Base-by-base conservation (phyloP, 352 stramenopile genomes). In the Phytopythium helicoides region DNA sequence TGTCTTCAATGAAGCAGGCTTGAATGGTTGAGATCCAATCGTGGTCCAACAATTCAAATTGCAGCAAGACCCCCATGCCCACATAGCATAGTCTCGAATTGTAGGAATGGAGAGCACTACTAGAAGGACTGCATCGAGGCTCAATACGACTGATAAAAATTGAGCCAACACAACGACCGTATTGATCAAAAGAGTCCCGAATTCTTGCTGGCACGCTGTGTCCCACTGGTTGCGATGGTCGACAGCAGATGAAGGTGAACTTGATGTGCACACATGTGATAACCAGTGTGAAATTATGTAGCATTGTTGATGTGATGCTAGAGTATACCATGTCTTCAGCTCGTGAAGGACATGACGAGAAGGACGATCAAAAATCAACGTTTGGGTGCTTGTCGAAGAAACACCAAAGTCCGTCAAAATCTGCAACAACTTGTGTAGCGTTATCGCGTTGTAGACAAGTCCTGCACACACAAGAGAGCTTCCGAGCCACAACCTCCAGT, bases 201-300 rank as follows among this genome's bases (percentile, higher is more conserved):
- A 64, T 21, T 69, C 64, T 15, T 54, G 47, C 35, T 66, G 55
- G 19, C 64, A 73, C 9, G 52, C 54, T 18, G 21, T 3, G n/a
- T 64, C 31, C 54, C 64, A 73, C 5, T n/a, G 22, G 14, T 23
- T 37, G 38, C 10, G 7, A 3, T 6, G 16, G 15, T 28, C 44
- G 0, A 10, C 3, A 2, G 18, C n/a, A 7, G 28, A 16, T 28
- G 15, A 22, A 16, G 22, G 7, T 14, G 3, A 5, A 46, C 47
- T 58, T 1, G 42, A 22, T 26, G 60, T 38, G 26, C 65, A 73
- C 3, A 68, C 21, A 15, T 73, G 61, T 6, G 65, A 64, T 33
- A 73, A 53, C 65, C 65, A 73, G 10, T 42, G 44, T 26, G 63
- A 23, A 37, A 73, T 58, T 9, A 59, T 47, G 14, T 49, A 55